Evolutionary conservation across 23 red algal species (phyloP).

Genomic region (Gracilariopsis chorda): DNA sequence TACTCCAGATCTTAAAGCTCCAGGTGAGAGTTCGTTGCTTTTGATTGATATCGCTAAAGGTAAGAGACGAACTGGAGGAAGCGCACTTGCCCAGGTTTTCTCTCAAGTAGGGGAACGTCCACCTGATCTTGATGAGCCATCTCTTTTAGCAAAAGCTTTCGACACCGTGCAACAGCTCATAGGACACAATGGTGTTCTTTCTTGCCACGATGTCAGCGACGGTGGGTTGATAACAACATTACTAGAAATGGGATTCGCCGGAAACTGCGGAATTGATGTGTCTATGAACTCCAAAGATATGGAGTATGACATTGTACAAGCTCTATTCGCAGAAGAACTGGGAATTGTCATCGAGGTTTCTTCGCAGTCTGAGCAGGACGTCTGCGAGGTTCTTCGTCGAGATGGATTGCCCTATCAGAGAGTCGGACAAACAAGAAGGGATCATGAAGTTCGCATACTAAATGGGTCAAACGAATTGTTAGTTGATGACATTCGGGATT

Average conservation of each 20-base stretch:
- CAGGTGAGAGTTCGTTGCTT: constrained; percentile 65
- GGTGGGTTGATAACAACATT: constrained; percentile 83
- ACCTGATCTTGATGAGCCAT: constrained; percentile 82
- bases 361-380: not conserved
- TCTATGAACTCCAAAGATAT: not conserved
- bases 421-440: constrained; percentile 49
- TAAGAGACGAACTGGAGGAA: constrained; percentile 74
- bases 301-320: not conserved
- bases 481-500: constrained; percentile 54
- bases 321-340: constrained; percentile 84
- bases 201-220: constrained; percentile 94
- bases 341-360: constrained; percentile 86
- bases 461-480: constrained; percentile 19
- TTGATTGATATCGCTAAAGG: constrained; percentile 72
- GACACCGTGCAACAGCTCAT: constrained; percentile 68
- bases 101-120: constrained; percentile 61
- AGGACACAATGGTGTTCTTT: constrained; percentile 50
- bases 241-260: constrained; percentile 97
- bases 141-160: constrained; percentile 65
- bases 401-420: constrained; percentile 29
- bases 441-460: not conserved
- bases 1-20: constrained; percentile 86
- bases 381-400: not conserved
- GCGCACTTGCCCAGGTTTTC: constrained; percentile 85
- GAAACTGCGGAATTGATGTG: constrained; percentile 95